These are phyloP conservation scores for Eucalyptus camaldulensis DNA, from an alignment of 345 rosid genomes.

Conservation along the genomic window DNA sequence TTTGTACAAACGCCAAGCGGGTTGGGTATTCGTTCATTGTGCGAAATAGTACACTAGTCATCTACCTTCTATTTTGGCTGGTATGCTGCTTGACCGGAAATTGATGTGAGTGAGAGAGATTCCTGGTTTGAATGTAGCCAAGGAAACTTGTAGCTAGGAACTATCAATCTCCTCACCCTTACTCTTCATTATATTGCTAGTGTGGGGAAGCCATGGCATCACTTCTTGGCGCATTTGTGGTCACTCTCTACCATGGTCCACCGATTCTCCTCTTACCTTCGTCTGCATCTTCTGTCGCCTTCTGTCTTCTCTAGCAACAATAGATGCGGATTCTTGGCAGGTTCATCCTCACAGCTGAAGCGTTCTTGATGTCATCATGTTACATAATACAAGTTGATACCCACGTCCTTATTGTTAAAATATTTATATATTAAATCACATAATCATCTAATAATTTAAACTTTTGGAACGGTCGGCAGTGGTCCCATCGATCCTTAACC, in stretches of 20 bases:
- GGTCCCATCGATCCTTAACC: not conserved
- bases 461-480: fast-evolving
- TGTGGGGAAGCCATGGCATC: not conserved
- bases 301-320: not conserved
- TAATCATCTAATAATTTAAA: not conserved
- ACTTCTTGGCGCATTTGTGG: not conserved
- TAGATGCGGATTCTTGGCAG: not conserved
- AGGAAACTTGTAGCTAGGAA: not conserved
- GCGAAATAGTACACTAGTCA: not conserved
- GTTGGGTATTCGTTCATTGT: not conserved
- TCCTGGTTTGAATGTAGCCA: not conserved
- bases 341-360: not conserved
- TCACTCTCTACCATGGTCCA: slow-evolving; percentile 3
- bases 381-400: not conserved
- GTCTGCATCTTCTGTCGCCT: not conserved
- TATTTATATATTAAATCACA: not conserved
- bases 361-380: not conserved
- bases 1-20: not conserved
- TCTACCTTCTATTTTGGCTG: not conserved
- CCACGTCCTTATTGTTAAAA: not conserved
- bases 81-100: not conserved
- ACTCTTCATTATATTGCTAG: not conserved
- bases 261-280: not conserved
- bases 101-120: not conserved
- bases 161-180: not conserved